Percentiles rank a stretch among this genome's conserved stretches.
These are phyloP conservation scores for Eucalyptus virginea DNA, from an alignment of 345 rosid genomes.

Conservation along the genomic window DNA sequence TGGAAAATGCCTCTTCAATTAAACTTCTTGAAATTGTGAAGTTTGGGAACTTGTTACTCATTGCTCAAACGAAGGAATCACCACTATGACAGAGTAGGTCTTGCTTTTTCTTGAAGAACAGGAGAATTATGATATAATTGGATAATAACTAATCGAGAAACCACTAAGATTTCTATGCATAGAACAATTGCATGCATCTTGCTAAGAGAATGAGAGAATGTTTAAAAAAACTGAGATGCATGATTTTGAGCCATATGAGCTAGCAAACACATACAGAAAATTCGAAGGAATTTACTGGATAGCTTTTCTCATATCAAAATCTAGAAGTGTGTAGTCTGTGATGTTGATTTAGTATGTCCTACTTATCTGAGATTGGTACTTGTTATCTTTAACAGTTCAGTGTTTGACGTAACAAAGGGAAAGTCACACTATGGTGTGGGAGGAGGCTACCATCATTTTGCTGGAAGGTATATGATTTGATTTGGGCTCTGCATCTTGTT, in stretches of 20 bases:
- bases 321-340: not conserved
- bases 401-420: slow-evolving; percentile 89
- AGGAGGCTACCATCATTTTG: slow-evolving; percentile 87
- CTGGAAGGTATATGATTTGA: slow-evolving; percentile 57
- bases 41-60: not conserved
- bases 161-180: not conserved
- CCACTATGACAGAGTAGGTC: not conserved
- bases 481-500: not conserved
- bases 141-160: not conserved
- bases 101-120: not conserved
- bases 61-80: not conserved
- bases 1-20: not conserved
- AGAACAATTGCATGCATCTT: not conserved
- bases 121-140: not conserved
- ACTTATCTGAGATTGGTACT: not conserved
- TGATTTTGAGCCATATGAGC: not conserved
- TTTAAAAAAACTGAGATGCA: not conserved
- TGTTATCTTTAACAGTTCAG: slow-evolving; percentile 45
- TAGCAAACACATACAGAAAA: not conserved
- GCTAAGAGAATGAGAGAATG: not conserved
- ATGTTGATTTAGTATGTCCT: not conserved
- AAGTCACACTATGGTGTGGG: slow-evolving; percentile 85
- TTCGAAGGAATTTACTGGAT: not conserved
- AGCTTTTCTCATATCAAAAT: not conserved
- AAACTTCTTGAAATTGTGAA: not conserved